These are phyloP conservation scores for Chamaecyparis obtusa DNA, from an alignment of 75 land plant species.

Conservation along the genomic window DNA sequence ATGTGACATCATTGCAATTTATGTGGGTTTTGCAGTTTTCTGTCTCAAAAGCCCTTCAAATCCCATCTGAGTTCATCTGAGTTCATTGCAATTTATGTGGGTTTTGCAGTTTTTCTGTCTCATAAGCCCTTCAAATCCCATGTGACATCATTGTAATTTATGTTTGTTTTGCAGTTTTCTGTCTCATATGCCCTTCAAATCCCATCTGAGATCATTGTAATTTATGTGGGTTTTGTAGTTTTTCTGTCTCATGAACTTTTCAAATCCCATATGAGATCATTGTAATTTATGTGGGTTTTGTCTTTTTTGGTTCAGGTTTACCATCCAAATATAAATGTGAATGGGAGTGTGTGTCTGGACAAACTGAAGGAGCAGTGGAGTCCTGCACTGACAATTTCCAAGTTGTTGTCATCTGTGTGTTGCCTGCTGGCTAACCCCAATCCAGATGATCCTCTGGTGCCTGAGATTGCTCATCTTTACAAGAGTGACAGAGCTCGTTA, in stretches of 20 bases:
- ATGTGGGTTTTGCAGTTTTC: too few species aligned
- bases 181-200: too few species aligned
- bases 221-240: too few species aligned
- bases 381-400: constrained; percentile 59
- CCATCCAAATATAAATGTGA: constrained; percentile 8
- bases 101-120: too few species aligned
- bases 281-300: not conserved
- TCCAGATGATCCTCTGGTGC: constrained; percentile 65
- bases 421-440: constrained; percentile 50
- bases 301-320: not conserved
- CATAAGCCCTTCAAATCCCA: too few species aligned
- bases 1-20: not conserved
- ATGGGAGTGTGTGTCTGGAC: constrained; percentile 62
- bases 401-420: constrained; percentile 26
- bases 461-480: constrained; percentile 71
- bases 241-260: not conserved
- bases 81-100: too few species aligned
- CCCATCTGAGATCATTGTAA: too few species aligned
- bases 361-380: constrained; percentile 67
- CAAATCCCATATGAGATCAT: not conserved
- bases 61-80: too few species aligned
- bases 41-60: too few species aligned
- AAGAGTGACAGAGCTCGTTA: constrained; percentile 57
- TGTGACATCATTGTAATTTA: not conserved
- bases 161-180: not conserved